Evolutionary conservation across 768 basidiomycete genomes (phyloP), one percentile per base, ranked within the genome.

Genomic region (Hygrophoropsis aurantiaca): DNA sequence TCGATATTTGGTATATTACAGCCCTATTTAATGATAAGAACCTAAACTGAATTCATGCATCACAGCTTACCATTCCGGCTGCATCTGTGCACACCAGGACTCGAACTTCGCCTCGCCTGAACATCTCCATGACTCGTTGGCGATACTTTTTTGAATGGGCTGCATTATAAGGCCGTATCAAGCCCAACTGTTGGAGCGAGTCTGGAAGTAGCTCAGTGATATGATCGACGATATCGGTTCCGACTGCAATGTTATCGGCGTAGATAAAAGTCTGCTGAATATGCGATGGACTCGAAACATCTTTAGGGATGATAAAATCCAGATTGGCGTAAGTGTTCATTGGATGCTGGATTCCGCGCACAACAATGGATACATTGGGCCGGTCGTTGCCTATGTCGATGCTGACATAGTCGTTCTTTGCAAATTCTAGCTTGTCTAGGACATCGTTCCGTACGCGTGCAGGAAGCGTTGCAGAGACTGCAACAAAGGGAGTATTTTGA

Each of bases 391-490:
- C 65, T 13, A 60, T 33, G 38, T 64, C 58, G 20, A 62, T 25
- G 45, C 55, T 33, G 1, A 56, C 10, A 34, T 50, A 62, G 23
- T 56, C 38, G 4, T 48, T 35, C 2, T 42, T 36, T 15, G 54
- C 23, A 34, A 66, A 60, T 30, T 63, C 59, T 0, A 71, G 61
- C 40, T 62, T 66, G 6, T 10, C 11, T 1, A 67, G 37, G 3
- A 71, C 26, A 40, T 72, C 68, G 0, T 50, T 9, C 0, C 56
- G 62, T 0, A 73, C 59, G 1, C 47, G 50, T 0, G 46, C 40
- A 0, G 70, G 46, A 1, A 73, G 59, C 0, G 70, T 72, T 0
- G 71, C 71, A 0, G 70, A 61, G 42, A 69, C 55, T 1, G 67
- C 66, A 6, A 69, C 57, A 1, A 73, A 46, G 2, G 69, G 65